Evolutionary conservation across 805 yeast species (phyloP).

Genomic region (Candida awuae): DNA sequence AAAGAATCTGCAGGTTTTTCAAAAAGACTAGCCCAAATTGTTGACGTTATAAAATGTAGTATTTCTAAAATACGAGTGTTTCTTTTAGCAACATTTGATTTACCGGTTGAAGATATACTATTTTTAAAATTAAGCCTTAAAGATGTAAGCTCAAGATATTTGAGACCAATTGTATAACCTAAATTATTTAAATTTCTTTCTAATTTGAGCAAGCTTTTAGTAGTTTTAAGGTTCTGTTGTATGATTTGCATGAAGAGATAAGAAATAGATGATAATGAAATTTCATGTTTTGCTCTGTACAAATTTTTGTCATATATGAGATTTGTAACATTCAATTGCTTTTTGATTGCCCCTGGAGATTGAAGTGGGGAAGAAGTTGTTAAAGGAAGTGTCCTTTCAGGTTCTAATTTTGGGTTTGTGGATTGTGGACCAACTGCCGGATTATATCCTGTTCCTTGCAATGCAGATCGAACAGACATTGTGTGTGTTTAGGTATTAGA

Average conservation of each 20-base stretch:
- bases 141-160: conserved; percentile 60
- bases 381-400: conserved; percentile 3
- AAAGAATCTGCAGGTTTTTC: conserved; percentile 57
- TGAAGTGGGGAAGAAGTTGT: conserved; percentile 14
- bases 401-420: conserved; percentile 19
- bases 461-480: conserved; percentile 13
- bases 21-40: conserved; percentile 67
- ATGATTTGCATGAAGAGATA: conserved; percentile 66
- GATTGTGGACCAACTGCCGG: conserved; percentile 26
- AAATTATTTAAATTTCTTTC: conserved; percentile 54
- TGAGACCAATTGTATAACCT: conserved; percentile 73
- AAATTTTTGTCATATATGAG: conserved; percentile 64
- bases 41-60: conserved; percentile 65
- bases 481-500: neutral
- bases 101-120: conserved; percentile 38
- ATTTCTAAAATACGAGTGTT: conserved; percentile 66
- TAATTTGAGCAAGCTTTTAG: conserved; percentile 61
- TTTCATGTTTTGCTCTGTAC: conserved; percentile 57
- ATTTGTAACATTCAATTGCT: conserved; percentile 8
- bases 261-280: conserved; percentile 58
- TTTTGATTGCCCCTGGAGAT: conserved; percentile 7
- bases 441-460: conserved; percentile 24
- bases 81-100: conserved; percentile 57
- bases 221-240: conserved; percentile 51
- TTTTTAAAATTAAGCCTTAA: conserved; percentile 51